A percentile compares a stretch with the other conserved stretches of the same genome.
These are phyloP conservation scores for Fusarium sp. DNA, from an alignment of 2,329 filamentous ascomycete species.

Conservation along the genomic window DNA sequence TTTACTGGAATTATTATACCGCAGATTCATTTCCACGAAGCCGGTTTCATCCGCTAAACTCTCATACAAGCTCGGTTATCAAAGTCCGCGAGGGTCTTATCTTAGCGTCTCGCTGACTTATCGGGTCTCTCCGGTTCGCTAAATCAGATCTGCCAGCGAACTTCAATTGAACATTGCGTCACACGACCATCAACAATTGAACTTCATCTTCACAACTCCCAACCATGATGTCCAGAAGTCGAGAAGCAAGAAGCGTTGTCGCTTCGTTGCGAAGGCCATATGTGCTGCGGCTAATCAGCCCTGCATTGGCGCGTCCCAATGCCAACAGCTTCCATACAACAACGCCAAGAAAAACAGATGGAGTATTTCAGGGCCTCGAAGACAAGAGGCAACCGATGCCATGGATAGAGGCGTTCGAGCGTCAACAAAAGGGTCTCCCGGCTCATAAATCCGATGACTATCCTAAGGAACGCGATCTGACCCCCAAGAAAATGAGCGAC, in stretches of 20 bases:
- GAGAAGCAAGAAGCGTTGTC: not conserved
- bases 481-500: constrained; percentile 45
- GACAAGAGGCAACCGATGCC: constrained; percentile 41
- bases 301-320: not conserved
- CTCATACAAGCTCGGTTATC: not conserved
- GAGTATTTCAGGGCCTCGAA: constrained; percentile 42
- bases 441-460: constrained; percentile 8
- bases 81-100: not conserved
- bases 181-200: not conserved
- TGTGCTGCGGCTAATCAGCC: not conserved
- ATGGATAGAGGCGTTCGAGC: constrained; percentile 43
- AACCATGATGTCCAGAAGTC: constrained; percentile 19
- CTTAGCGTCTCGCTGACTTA: not conserved
- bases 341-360: constrained; percentile 34
- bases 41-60: constrained; percentile 6
- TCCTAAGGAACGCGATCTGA: constrained; percentile 38
- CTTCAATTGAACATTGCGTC: constrained; percentile 8
- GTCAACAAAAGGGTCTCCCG: constrained; percentile 32
- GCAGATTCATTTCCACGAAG: not conserved
- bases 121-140: constrained; percentile 2
- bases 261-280: constrained; percentile 4
- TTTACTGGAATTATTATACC: not conserved
- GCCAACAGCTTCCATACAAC: constrained; percentile 30
- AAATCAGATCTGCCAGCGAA: not conserved
- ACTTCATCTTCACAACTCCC: not conserved